These are phyloP conservation scores for Aspergillus versicolor DNA, from an alignment of 2,329 filamentous ascomycete genomes.

Conservation along the genomic window DNA sequence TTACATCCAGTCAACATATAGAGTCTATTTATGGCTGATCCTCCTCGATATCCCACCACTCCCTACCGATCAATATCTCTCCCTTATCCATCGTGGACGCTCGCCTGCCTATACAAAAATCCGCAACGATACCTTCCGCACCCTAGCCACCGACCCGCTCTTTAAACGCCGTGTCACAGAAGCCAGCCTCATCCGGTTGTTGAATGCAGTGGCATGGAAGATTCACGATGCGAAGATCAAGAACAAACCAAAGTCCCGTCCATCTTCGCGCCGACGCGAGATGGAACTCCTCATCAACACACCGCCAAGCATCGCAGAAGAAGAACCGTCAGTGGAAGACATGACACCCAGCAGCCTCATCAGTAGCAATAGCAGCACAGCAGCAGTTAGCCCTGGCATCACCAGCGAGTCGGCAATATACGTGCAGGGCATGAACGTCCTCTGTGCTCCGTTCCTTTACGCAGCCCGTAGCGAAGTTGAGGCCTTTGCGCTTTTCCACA, in stretches of 20 bases:
- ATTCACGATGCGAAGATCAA: constrained; percentile 75
- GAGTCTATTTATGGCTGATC: constrained; percentile 95
- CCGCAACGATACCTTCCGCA: constrained; percentile 96
- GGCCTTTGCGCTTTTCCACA: constrained; percentile 87
- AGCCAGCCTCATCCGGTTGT: constrained; percentile 86
- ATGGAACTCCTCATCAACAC: constrained; percentile 41
- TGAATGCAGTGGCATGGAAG: constrained; percentile 94
- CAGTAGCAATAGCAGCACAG: constrained; percentile 17
- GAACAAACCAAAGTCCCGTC: constrained; percentile 45
- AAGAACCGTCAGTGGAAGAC: constrained; percentile 42
- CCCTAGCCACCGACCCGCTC: constrained; percentile 91
- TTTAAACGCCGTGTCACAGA: constrained; percentile 95
- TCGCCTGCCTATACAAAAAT: constrained; percentile 97
- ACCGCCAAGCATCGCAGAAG: constrained; percentile 39
- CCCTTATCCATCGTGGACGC: constrained; percentile 85
- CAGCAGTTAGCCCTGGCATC: constrained; percentile 9
- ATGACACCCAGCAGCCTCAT: constrained; percentile 17
- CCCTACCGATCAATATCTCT: constrained; percentile 82
- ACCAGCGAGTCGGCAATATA: constrained; percentile 77
- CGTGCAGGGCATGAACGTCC: constrained; percentile 98
- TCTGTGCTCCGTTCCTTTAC: constrained; percentile 93
- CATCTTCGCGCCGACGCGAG: constrained; percentile 49
- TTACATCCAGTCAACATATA: constrained; percentile 70
- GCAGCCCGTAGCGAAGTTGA: constrained; percentile 91
- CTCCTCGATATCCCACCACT: constrained; percentile 84